Evolutionary conservation across 164 flowering plant species (phyloP).

Genomic region (Nymphaea thermarum): DNA sequence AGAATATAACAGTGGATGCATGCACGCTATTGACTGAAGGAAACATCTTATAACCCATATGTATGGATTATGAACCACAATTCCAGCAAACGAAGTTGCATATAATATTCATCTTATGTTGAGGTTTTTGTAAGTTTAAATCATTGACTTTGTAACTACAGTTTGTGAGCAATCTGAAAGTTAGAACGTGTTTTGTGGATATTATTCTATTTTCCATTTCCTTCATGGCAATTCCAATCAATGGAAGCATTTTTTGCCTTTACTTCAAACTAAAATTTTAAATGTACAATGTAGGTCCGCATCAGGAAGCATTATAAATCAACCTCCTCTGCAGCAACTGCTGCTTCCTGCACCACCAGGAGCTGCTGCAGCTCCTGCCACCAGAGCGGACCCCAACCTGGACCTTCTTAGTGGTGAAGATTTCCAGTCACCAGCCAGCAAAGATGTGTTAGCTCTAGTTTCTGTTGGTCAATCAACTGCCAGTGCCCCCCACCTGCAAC

Average conservation of each 20-base stretch:
- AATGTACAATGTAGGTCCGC: slow-evolving; percentile 17
- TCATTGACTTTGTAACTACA: too few relatives aligned
- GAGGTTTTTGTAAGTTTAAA: too few relatives aligned
- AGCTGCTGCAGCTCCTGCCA: slow-evolving; percentile 14
- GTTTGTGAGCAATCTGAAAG: too few relatives aligned
- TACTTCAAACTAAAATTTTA: neutral
- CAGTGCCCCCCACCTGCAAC: slow-evolving; percentile 19
- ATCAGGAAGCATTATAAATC: slow-evolving; percentile 17
- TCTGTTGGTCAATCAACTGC: slow-evolving; percentile 46
- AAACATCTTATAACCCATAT: too few relatives aligned
- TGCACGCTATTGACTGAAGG: too few relatives aligned
- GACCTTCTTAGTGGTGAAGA: slow-evolving; percentile 90
- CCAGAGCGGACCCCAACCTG: slow-evolving; percentile 37
- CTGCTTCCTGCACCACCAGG: slow-evolving; percentile 18
- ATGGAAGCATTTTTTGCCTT: neutral
- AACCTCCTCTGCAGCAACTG: slow-evolving; percentile 18
- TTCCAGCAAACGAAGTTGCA: too few relatives aligned
- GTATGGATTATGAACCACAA: too few relatives aligned
- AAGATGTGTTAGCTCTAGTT: slow-evolving; percentile 66
- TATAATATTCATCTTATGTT: too few relatives aligned
- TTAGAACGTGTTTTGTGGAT: neutral
- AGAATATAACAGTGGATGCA: too few relatives aligned
- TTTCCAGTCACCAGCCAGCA: slow-evolving; percentile 48
- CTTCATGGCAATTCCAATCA: neutral
- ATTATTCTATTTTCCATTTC: too few relatives aligned